phyloP scores from a whole-genome alignment of 768 basidiomycete species.

The Tricholoma hemisulphureum region DNA sequence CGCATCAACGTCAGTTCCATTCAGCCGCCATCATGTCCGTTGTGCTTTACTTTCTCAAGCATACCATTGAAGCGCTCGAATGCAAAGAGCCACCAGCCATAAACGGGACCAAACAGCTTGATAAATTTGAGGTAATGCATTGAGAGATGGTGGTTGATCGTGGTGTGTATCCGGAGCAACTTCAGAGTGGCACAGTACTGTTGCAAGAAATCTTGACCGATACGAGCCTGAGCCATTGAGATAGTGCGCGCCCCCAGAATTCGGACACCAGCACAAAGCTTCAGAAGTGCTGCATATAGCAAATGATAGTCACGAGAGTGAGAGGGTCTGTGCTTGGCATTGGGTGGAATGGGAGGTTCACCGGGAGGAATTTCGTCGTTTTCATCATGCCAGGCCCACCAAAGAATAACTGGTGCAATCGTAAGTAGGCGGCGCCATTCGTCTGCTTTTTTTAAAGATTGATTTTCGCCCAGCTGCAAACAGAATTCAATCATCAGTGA shows the following conservation, averaged over 20 bases:
- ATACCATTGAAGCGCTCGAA: conserved; percentile 36
- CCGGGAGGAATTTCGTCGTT: conserved; percentile 18
- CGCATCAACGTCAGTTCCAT: conserved; percentile 31
- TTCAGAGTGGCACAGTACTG: conserved; percentile 17
- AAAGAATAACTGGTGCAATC: conserved; percentile 26
- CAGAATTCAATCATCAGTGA: too few relatives aligned
- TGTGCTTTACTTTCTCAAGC: conserved; percentile 30
- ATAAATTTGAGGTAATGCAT: conserved; percentile 24
- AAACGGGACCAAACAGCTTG: conserved; percentile 28
- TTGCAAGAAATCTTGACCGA: conserved; percentile 20
- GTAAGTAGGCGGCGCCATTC: conserved; percentile 27
- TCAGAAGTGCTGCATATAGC: conserved; percentile 14
- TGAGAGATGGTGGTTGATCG: conserved; percentile 29
- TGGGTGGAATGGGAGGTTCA: conserved; percentile 16
- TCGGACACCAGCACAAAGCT: conserved; percentile 18
- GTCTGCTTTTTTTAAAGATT: conserved; percentile 33
- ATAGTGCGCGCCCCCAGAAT: conserved; percentile 20
- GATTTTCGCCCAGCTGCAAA: conserved; percentile 29
- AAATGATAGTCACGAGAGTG: conserved; percentile 13
- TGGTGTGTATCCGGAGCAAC: conserved; percentile 13
- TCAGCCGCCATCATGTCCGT: conserved; percentile 27
- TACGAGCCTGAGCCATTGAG: conserved; percentile 19
- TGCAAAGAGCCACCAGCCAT: conserved; percentile 35
- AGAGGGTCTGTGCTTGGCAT: conserved; percentile 9
- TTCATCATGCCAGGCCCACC: conserved; percentile 24